These are phyloP conservation scores for Colletotrichum viniferum DNA, from an alignment of 2,329 filamentous ascomycete genomes.

Conservation along the genomic window DNA sequence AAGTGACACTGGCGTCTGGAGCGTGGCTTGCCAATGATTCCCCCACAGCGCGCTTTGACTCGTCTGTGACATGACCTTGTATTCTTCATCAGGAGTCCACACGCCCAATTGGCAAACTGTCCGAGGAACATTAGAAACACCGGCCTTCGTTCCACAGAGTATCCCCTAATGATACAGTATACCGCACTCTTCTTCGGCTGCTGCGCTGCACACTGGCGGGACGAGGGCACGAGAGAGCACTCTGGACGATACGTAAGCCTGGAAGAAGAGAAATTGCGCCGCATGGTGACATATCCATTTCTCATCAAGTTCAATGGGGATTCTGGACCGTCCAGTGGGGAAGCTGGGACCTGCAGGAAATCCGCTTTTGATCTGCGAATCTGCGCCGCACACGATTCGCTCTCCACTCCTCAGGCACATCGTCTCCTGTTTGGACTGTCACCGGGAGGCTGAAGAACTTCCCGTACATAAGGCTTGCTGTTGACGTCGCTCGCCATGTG, in stretches of 20 bases:
- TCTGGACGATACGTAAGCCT: not conserved
- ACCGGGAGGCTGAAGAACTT: not conserved
- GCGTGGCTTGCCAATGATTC: not conserved
- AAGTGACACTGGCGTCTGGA: not conserved
- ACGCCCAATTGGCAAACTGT: not conserved
- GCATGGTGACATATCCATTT: not conserved
- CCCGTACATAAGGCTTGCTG: not conserved
- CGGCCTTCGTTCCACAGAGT: not conserved
- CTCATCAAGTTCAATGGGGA: not conserved
- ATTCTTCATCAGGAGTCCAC: not conserved
- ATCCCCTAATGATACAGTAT: not conserved
- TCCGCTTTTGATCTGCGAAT: slow-evolving; percentile 22
- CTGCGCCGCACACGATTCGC: slow-evolving; percentile 6
- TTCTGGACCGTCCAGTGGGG: slow-evolving; percentile 3
- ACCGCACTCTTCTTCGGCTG: not conserved
- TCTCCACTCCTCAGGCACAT: slow-evolving; percentile 5
- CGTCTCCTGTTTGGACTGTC: not conserved
- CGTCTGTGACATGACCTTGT: not conserved
- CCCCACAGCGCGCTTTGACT: slow-evolving; percentile 15
- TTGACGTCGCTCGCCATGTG: not conserved
- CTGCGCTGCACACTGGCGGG: not conserved
- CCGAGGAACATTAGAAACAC: not conserved
- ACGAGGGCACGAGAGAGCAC: not conserved
- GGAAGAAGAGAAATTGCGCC: not conserved
- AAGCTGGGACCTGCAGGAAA: not conserved